These are phyloP conservation scores for Trichoderma sp. DNA, from an alignment of 2,329 filamentous ascomycete genomes.

Conservation along the genomic window DNA sequence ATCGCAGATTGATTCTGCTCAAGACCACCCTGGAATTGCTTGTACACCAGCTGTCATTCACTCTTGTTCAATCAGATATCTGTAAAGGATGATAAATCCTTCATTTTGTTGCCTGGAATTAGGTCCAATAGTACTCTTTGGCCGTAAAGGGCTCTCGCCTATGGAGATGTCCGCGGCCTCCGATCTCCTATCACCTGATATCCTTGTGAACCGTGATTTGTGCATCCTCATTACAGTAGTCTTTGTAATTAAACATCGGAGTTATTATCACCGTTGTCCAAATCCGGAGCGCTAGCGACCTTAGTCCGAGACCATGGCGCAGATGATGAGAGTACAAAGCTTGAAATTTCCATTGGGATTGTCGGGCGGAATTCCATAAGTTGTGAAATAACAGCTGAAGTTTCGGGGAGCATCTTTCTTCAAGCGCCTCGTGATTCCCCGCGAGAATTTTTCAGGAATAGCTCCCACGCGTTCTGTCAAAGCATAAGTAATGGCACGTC, in stretches of 20 bases:
- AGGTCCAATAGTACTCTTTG: neutral
- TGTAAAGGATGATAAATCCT: neutral
- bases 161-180: neutral
- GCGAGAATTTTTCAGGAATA: neutral
- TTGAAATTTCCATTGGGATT: neutral
- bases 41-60: neutral
- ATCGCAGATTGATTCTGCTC: neutral
- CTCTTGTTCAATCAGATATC: neutral
- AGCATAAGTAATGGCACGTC: neutral
- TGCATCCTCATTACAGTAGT: neutral
- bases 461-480: neutral
- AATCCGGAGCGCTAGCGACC: neutral
- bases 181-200: neutral
- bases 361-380: neutral
- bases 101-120: neutral
- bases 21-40: neutral
- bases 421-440: neutral
- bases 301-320: neutral
- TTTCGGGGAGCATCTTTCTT: neutral
- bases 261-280: neutral
- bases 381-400: neutral
- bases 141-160: no score
- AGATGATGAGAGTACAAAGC: neutral
- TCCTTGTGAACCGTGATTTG: neutral
- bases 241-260: neutral